These are phyloP conservation scores for Beauveria medogensis DNA, from an alignment of 2,329 filamentous ascomycete species.

Conservation along the genomic window DNA sequence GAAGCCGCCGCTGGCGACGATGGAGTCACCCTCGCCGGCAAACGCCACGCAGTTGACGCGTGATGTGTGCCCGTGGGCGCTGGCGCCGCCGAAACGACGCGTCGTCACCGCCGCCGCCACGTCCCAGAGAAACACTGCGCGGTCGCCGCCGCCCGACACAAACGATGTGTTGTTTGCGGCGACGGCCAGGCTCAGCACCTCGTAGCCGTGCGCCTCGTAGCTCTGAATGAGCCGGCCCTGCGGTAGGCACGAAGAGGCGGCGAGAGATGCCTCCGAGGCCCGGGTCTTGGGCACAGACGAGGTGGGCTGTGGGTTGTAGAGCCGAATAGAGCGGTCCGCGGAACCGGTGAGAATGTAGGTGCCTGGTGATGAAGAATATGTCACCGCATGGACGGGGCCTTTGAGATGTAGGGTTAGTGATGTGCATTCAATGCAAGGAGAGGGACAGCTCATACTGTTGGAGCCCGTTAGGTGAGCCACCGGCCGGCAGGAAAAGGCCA, in stretches of 20 bases:
- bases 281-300: slow-evolving; percentile 25
- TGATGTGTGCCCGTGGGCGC: slow-evolving; percentile 54
- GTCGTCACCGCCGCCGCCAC: slow-evolving; percentile 72
- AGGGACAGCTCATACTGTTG: slow-evolving; percentile 36
- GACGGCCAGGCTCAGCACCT: slow-evolving; percentile 75
- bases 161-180: slow-evolving; percentile 74
- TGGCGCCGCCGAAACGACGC: slow-evolving; percentile 57
- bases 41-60: slow-evolving; percentile 75
- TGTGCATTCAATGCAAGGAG: background rate
- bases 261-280: slow-evolving; percentile 11
- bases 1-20: slow-evolving; percentile 66
- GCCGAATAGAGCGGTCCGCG: slow-evolving; percentile 73
- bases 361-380: slow-evolving; percentile 64
- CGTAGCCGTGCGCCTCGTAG: slow-evolving; percentile 86
- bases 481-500: slow-evolving; percentile 41
- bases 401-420: background rate
- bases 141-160: slow-evolving; percentile 81
- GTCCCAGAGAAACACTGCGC: slow-evolving; percentile 90
- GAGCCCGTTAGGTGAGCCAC: slow-evolving; percentile 50
- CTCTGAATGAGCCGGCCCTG: slow-evolving; percentile 68
- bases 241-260: slow-evolving; percentile 25
- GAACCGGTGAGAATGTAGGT: slow-evolving; percentile 80
- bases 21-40: slow-evolving; percentile 63
- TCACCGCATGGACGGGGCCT: slow-evolving; percentile 65
- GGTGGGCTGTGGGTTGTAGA: slow-evolving; percentile 67